A percentile compares a stretch with the other conserved stretches of the same genome.
These are phyloP conservation scores for Thelonectria blattea DNA, from an alignment of 2,329 filamentous ascomycete species.

Conservation along the genomic window DNA sequence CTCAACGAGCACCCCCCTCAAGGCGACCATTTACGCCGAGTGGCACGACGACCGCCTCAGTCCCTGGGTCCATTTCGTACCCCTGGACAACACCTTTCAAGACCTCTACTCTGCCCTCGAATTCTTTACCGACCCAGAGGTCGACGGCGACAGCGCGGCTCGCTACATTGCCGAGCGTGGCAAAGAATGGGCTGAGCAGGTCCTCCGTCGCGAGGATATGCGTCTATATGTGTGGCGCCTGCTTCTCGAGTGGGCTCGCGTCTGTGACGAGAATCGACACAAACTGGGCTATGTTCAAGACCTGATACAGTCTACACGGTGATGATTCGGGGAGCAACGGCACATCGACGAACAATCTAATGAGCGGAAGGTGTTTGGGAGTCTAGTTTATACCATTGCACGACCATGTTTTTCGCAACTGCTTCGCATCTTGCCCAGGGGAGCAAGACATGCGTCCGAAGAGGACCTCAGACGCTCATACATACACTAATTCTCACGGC, in stretches of 20 bases:
- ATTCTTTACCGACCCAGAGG: slow-evolving; percentile 64
- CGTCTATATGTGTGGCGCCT: slow-evolving; percentile 68
- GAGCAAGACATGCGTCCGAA: slow-evolving; percentile 11
- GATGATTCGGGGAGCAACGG: slow-evolving; percentile 13
- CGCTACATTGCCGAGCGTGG: slow-evolving; percentile 64
- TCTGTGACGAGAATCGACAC: slow-evolving; percentile 53
- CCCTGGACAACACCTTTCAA: slow-evolving; percentile 71
- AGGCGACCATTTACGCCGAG: slow-evolving; percentile 74
- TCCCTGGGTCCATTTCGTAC: slow-evolving; percentile 76
- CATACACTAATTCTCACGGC: slow-evolving; percentile 35
- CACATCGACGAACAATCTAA: slow-evolving; percentile 19
- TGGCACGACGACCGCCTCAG: slow-evolving; percentile 75
- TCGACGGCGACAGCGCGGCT: slow-evolving; percentile 60
- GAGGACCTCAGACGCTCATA: slow-evolving; percentile 12
- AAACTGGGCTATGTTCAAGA: slow-evolving; percentile 53
- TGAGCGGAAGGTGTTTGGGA: slow-evolving; percentile 18
- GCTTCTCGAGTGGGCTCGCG: slow-evolving; percentile 62
- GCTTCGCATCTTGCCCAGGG: slow-evolving; percentile 7
- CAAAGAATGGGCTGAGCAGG: slow-evolving; percentile 65
- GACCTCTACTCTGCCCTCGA: slow-evolving; percentile 71
- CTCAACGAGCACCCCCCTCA: slow-evolving; percentile 70
- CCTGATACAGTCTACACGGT: slow-evolving; percentile 36
- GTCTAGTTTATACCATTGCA: slow-evolving; percentile 10
- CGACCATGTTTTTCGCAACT: not conserved
- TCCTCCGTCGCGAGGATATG: slow-evolving; percentile 70